Evolutionary conservation across 108 stramenopile genomes (phyloP).

Genomic region (Fistulifera pelliculosa): DNA sequence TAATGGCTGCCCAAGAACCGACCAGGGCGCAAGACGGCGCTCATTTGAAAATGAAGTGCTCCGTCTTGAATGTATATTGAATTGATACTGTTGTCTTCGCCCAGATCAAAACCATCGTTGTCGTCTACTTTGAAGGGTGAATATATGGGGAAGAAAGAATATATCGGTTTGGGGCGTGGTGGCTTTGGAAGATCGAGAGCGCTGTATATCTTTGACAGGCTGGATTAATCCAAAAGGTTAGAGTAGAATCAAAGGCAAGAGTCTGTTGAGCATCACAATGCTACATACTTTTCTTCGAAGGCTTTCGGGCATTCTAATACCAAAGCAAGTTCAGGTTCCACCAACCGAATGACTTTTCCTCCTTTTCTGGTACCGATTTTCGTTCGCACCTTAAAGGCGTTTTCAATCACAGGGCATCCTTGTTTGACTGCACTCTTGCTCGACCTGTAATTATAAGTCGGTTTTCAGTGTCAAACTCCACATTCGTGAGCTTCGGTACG

Average conservation of each 20-base stretch:
- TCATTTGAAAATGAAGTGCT: slow-evolving; percentile 73
- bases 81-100: slow-evolving; percentile 67
- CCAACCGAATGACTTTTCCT: slow-evolving; percentile 61
- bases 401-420: slow-evolving; percentile 55
- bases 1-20: slow-evolving; percentile 82
- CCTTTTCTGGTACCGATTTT: slow-evolving; percentile 69
- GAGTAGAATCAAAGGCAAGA: slow-evolving; percentile 1
- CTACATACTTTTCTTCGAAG: slow-evolving; percentile 63
- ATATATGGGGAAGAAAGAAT: slow-evolving; percentile 78
- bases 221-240: neutral
- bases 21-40: slow-evolving; percentile 69
- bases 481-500: slow-evolving; percentile 58
- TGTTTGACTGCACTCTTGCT: slow-evolving; percentile 49
- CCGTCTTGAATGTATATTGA: slow-evolving; percentile 66
- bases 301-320: slow-evolving; percentile 72
- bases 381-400: slow-evolving; percentile 76
- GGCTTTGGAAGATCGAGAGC: slow-evolving; percentile 11
- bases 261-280: too few relatives aligned
- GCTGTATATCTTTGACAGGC: slow-evolving; percentile 1
- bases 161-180: slow-evolving; percentile 46
- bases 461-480: slow-evolving; percentile 69
- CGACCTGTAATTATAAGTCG: slow-evolving; percentile 75
- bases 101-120: slow-evolving; percentile 76
- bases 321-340: slow-evolving; percentile 68
- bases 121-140: slow-evolving; percentile 72